Conservation (phyloP, 805 yeast genomes). For the Blastobotrys americana region DNA sequence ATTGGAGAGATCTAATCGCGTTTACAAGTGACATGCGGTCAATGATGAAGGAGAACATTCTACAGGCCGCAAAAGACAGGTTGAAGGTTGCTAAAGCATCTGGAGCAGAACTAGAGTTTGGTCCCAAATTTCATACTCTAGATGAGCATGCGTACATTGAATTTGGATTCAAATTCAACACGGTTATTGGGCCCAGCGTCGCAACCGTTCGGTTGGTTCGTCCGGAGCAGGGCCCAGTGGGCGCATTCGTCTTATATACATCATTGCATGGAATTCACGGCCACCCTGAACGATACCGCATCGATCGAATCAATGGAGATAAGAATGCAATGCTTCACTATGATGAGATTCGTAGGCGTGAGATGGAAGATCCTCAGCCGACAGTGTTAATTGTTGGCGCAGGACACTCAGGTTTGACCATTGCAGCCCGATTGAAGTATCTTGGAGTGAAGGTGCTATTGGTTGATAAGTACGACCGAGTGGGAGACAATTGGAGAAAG, state of each 20-base stretch:
- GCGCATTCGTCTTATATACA: slow-evolving; percentile 16
- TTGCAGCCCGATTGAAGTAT: slow-evolving; percentile 38
- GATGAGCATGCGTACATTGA: slow-evolving; percentile 3
- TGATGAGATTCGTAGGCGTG: slow-evolving; percentile 3
- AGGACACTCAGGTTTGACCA: slow-evolving; percentile 40
- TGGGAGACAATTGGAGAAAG: slow-evolving; percentile 44
- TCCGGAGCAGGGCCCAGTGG: slow-evolving; percentile 5
- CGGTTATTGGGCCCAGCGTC: slow-evolving; percentile 12
- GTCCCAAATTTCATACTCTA: slow-evolving; percentile 1
- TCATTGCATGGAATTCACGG: slow-evolving; percentile 15
- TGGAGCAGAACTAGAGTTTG: background rate
- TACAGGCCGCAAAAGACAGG: slow-evolving; percentile 17
- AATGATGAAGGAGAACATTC: slow-evolving; percentile 17
- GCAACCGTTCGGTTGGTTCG: slow-evolving; percentile 14
- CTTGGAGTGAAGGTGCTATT: slow-evolving; percentile 38
- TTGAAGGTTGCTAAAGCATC: slow-evolving; percentile 1
- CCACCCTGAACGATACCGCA: slow-evolving; percentile 6
- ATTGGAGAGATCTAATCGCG: slow-evolving; percentile 21
- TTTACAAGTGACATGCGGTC: slow-evolving; percentile 21
- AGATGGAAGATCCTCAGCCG: slow-evolving; percentile 28
- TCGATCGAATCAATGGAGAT: slow-evolving; percentile 14
- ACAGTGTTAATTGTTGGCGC: slow-evolving; percentile 42
- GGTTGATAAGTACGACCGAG: slow-evolving; percentile 32
- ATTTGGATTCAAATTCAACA: slow-evolving; percentile 12
- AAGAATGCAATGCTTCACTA: slow-evolving; percentile 5